A percentile compares a stretch with the other conserved stretches of the same genome.
These are phyloP conservation scores for Ophiostoma sp. DNA, from an alignment of 2,329 filamentous ascomycete genomes.

Conservation along the genomic window DNA sequence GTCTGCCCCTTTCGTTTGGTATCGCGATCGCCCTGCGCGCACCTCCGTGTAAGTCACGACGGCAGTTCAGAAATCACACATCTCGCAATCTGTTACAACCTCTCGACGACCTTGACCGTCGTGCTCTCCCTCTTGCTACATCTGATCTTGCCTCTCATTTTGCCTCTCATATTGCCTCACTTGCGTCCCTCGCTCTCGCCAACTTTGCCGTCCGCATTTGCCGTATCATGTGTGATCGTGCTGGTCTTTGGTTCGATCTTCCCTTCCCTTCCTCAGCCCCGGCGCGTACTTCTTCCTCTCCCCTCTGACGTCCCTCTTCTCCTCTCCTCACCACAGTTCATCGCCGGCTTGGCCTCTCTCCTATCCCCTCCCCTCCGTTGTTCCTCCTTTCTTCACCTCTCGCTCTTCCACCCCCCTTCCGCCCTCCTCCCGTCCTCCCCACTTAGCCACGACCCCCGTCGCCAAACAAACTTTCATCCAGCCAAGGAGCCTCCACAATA, in stretches of 20 bases:
- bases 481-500: conserved; percentile 23
- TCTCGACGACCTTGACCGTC: background rate
- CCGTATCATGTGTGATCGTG: background rate
- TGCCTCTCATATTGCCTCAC: background rate
- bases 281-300: conserved; percentile 1
- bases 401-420: conserved; percentile 13
- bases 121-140: too few relatives aligned
- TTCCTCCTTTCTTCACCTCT: conserved; percentile 11
- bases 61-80: conserved; percentile 7
- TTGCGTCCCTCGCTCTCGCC: background rate
- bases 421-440: conserved; percentile 21
- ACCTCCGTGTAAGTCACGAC: conserved; percentile 21
- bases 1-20: conserved; percentile 5
- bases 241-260: background rate
- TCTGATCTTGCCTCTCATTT: background rate
- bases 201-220: background rate
- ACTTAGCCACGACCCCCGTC: conserved; percentile 24
- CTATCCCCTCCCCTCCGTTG: background rate
- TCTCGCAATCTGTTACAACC: background rate
- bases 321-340: background rate
- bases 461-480: conserved; percentile 20
- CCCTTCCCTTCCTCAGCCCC: background rate
- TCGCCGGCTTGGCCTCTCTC: background rate
- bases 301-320: background rate
- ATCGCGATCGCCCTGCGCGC: conserved; percentile 17